These are phyloP conservation scores for Pichia paraexigua DNA, from an alignment of 805 yeast species.

Conservation along the genomic window DNA sequence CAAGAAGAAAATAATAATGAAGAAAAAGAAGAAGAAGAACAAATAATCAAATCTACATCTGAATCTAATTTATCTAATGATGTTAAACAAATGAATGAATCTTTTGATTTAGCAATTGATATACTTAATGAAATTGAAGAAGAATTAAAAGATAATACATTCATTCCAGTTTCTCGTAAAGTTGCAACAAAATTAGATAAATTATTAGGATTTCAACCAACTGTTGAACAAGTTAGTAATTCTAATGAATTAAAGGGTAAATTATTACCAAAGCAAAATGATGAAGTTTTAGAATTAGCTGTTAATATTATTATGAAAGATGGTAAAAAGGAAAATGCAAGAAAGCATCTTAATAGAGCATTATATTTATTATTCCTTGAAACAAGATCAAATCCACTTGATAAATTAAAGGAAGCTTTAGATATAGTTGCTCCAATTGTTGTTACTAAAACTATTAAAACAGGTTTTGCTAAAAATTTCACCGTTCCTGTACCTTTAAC, in stretches of 20 bases:
- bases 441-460: constrained; percentile 64
- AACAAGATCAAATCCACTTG: constrained; percentile 72
- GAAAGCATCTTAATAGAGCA: constrained; percentile 64
- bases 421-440: constrained; percentile 83
- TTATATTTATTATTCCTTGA: constrained; percentile 70
- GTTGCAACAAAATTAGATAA: constrained; percentile 13
- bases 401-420: constrained; percentile 60
- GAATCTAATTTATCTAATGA: constrained; percentile 15
- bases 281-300: constrained; percentile 69
- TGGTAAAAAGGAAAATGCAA: constrained; percentile 81
- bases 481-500: constrained; percentile 78
- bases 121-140: constrained; percentile 24
- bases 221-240: constrained; percentile 56
- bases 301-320: constrained; percentile 86
- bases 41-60: background rate
- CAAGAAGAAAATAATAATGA: background rate
- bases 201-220: constrained; percentile 43
- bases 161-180: constrained; percentile 16
- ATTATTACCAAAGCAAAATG: constrained; percentile 54
- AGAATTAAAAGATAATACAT: constrained; percentile 22
- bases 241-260: constrained; percentile 39
- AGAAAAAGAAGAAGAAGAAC: background rate
- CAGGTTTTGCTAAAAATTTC: constrained; percentile 78
- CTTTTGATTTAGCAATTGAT: constrained; percentile 24
- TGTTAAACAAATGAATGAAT: constrained; percentile 19